Evolutionary conservation across 2,329 filamentous ascomycete species (phyloP).

Genomic region (Venturia aucupariae): DNA sequence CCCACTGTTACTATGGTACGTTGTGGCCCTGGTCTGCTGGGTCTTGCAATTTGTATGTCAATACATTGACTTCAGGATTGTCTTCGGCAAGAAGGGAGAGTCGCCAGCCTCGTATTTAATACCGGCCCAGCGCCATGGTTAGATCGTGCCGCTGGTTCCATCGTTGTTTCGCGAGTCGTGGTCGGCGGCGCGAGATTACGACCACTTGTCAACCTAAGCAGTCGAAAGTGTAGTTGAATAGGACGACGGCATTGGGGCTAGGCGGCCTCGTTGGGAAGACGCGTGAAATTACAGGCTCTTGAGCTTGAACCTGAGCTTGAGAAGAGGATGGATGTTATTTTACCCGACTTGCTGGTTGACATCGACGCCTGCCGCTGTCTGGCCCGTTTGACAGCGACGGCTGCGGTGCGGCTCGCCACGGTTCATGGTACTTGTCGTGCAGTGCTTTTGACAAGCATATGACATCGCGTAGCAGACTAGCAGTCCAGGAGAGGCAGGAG

Average conservation of each 20-base stretch:
- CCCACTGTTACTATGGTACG: not conserved
- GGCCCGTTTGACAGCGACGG: not conserved
- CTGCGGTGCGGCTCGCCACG: constrained; percentile 1
- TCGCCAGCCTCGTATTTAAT: not conserved
- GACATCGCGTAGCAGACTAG: not conserved
- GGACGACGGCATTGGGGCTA: not conserved
- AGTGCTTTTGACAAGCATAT: not conserved
- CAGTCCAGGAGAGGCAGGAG: not conserved
- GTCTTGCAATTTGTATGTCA: not conserved
- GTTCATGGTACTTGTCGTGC: not conserved
- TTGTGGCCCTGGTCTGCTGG: not conserved
- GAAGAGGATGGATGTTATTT: not conserved
- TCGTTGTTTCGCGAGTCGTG: not conserved
- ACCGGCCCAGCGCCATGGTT: not conserved
- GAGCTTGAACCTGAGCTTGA: not conserved
- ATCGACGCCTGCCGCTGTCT: constrained; percentile 3
- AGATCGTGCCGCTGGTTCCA: not conserved
- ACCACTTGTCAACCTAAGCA: not conserved
- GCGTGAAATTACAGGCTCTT: not conserved
- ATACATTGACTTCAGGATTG: not conserved
- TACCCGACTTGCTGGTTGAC: not conserved
- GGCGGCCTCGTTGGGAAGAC: not conserved
- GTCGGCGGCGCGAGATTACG: not conserved
- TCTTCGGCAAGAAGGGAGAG: not conserved
- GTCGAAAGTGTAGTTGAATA: not conserved